These are phyloP conservation scores for Pleurotus cornucopiae DNA, from an alignment of 768 basidiomycete species.

Conservation along the genomic window DNA sequence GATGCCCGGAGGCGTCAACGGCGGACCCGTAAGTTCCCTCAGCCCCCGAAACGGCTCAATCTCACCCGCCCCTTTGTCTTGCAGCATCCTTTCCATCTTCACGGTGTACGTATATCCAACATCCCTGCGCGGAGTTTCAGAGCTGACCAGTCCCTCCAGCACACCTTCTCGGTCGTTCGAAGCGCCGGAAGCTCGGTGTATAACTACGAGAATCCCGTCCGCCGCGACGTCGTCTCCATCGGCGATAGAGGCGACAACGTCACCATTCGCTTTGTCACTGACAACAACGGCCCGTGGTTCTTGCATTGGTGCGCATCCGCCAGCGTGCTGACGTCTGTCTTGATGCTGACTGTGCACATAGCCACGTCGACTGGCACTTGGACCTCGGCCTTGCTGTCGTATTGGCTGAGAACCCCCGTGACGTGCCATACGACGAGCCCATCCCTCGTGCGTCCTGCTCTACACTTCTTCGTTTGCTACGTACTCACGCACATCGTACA, in stretches of 20 bases:
- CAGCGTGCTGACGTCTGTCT: background rate
- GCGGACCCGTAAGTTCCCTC: constrained; percentile 23
- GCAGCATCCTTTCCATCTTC: constrained; percentile 27
- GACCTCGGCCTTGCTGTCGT: constrained; percentile 34
- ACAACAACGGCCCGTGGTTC: constrained; percentile 31
- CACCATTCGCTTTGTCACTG: constrained; percentile 36
- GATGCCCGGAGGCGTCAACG: constrained; percentile 29
- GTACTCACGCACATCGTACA: background rate
- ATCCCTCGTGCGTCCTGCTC: constrained; percentile 17
- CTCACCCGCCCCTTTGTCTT: background rate
- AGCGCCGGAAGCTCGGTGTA: constrained; percentile 25
- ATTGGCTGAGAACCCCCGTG: constrained; percentile 29
- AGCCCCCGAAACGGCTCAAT: background rate
- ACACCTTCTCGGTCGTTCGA: constrained; percentile 33
- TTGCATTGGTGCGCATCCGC: constrained; percentile 21
- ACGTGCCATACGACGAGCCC: constrained; percentile 14
- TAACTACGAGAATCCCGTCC: constrained; percentile 42
- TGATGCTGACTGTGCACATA: constrained; percentile 9
- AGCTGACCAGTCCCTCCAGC: constrained; percentile 15
- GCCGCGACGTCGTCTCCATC: constrained; percentile 49
- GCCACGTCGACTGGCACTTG: constrained; percentile 35
- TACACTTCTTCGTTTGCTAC: background rate
- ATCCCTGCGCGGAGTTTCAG: background rate
- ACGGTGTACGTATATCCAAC: constrained; percentile 20
- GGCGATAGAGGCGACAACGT: constrained; percentile 27